Percentiles rank a stretch among this genome's conserved stretches.
These are phyloP conservation scores for Leersia perrieri DNA, from an alignment of 176 grass and related monocot species.

Conservation along the genomic window DNA sequence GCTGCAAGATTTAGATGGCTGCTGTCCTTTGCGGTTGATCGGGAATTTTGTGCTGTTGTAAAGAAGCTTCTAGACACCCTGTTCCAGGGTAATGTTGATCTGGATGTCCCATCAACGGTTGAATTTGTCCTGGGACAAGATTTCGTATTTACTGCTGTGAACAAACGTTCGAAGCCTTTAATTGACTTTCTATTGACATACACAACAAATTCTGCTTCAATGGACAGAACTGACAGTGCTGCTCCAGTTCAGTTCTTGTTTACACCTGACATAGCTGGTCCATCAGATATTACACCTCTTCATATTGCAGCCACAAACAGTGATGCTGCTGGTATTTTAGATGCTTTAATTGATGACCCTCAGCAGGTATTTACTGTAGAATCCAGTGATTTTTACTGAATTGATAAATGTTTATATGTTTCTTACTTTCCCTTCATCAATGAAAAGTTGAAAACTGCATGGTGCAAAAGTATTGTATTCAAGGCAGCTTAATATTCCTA, in stretches of 20 bases:
- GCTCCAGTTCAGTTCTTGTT: constrained; percentile 46
- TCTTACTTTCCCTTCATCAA: background rate
- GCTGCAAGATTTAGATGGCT: constrained; percentile 48
- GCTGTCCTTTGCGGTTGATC: constrained; percentile 52
- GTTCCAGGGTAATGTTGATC: constrained; percentile 47
- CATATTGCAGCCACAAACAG: constrained; percentile 61
- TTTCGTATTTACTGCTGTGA: constrained; percentile 44
- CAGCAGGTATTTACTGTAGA: constrained; percentile 50
- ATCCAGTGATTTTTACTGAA: background rate
- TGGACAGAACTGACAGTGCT: background rate
- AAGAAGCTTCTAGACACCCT: constrained; percentile 63
- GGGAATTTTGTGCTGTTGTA: constrained; percentile 59
- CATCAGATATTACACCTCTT: constrained; percentile 65
- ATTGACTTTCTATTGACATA: constrained; percentile 62
- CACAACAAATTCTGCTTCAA: constrained; percentile 12
- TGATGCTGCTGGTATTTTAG: constrained; percentile 50
- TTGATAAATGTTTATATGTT: background rate
- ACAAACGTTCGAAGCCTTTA: constrained; percentile 55
- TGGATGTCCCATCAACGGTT: constrained; percentile 38
- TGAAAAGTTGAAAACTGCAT: background rate
- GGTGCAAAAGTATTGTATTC: background rate
- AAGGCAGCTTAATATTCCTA: background rate
- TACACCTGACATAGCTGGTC: constrained; percentile 50
- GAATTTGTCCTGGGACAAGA: constrained; percentile 50
- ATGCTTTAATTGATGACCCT: constrained; percentile 79